Evolutionary conservation across 1,284 basidiomycete species (phyloP).

Genomic region (Apiotrichum porosum): DNA sequence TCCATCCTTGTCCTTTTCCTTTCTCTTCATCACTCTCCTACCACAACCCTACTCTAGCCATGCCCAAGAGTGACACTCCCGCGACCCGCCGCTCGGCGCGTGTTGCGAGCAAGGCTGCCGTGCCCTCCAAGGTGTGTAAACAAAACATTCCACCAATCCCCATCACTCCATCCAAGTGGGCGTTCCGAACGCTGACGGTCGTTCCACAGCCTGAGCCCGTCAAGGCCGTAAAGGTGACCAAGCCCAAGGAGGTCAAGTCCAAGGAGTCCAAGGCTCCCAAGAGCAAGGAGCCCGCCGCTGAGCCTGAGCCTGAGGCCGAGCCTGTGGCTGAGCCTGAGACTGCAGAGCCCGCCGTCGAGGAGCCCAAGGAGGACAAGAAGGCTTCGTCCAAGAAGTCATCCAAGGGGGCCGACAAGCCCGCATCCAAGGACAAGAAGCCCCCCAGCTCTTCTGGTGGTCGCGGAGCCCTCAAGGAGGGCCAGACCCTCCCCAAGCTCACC

Average conservation of each 20-base stretch:
- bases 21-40: too few relatives aligned
- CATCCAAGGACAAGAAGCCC: constrained; percentile 10
- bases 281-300: constrained; percentile 7
- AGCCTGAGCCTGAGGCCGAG: neutral
- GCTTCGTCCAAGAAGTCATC: constrained; percentile 1
- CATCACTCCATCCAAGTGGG: too few relatives aligned
- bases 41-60: too few relatives aligned
- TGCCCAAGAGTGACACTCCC: constrained; percentile 21
- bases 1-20: too few relatives aligned
- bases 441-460: constrained; percentile 24
- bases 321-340: too few relatives aligned
- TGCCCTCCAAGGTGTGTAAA: constrained; percentile 10
- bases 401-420: constrained; percentile 12
- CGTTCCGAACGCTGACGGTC: too few relatives aligned
- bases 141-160: too few relatives aligned
- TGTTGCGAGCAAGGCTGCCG: constrained; percentile 32
- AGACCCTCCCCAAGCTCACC: constrained; percentile 65
- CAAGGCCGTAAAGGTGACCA: too few relatives aligned
- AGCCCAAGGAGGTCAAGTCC: constrained; percentile 20
- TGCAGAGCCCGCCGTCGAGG: neutral
- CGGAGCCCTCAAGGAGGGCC: constrained; percentile 62
- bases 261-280: constrained; percentile 6
- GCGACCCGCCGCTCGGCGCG: constrained; percentile 17
- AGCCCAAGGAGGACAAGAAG: constrained; percentile 5
- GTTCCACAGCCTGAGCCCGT: too few relatives aligned